Evolutionary conservation across 371 early-diverging fungal genomes (phyloP), one percentile per base, ranked within the genome.

Genomic region (Paraphysoderma sedebokerense): DNA sequence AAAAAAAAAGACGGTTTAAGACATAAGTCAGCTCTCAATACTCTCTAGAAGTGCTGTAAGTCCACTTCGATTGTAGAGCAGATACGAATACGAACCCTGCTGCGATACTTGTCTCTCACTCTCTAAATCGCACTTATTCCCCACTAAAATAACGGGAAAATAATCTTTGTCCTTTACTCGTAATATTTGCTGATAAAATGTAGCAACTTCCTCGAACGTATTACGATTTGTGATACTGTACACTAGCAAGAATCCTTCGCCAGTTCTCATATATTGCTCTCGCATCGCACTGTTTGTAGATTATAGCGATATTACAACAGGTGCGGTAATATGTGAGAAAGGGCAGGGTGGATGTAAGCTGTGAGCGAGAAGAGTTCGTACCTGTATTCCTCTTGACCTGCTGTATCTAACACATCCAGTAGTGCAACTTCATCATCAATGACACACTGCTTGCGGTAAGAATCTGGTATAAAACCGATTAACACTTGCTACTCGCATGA

Each of bases 111-210:
- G 74, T 45, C 92, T 67, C 44, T 92, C 82, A 22, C 59, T 54
- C 35, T 77, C 79, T 46, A 92, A 61, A 70, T 97, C 96, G 50
- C 79, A 83, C 68, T 97, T 97, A 75, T 97, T 97, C 27, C 84
- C 98, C 8, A 92, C 78, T 19, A 97, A 61, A 40, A 89, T 79
- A 46, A 90, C 81, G 13, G 92, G 92, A 60, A 85, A 85, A 28
- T 62, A 68, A 32, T 85, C 83, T 32, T 65, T 57, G 52, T 89
- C 85, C 60, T 89, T 87, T 40, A 87, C 82, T 23, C 81, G 72
- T 38, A 78, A 62, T 31, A 90, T 84, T 52, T 84, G 81, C 48
- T 80, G 71, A 52, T 78, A 70, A 51, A 84, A 82, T 0, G 72
- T 68, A 36, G 69, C 60, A 46, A 86, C 82, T 63, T 91, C 87